Conservation (phyloP, 768 basidiomycete genomes). For the Suillus subalutaceus region DNA sequence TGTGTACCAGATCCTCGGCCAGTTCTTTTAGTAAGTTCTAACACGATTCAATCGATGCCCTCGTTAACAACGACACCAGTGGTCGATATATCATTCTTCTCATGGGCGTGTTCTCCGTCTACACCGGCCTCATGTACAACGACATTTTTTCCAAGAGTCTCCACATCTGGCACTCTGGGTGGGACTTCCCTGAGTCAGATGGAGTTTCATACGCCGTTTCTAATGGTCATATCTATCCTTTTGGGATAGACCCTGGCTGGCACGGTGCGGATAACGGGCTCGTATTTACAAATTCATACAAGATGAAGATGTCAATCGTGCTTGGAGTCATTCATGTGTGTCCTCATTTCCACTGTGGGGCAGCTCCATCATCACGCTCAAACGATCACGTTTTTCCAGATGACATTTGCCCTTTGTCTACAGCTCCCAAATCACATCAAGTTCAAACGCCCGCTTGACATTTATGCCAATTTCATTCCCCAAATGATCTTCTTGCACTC, state of each 20-base stretch:
- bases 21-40: conserved; percentile 86
- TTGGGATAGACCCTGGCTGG: conserved; percentile 96
- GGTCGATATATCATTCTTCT: conserved; percentile 98
- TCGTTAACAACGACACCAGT: conserved; percentile 44
- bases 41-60: conserved; percentile 11
- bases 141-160: conserved; percentile 96
- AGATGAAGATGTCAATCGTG: conserved; percentile 99
- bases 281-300: conserved; percentile 97
- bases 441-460: conserved; percentile 85
- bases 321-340: conserved; percentile 94
- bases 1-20: conserved; percentile 67
- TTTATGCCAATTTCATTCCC: conserved; percentile 95
- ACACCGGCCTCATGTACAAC: conserved; percentile 98
- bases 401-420: conserved; percentile 97
- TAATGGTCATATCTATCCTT: conserved; percentile 81
- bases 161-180: conserved; percentile 85
- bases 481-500: conserved; percentile 97
- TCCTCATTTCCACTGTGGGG: conserved; percentile 16
- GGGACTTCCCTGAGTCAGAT: conserved; percentile 64
- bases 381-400: conserved; percentile 52
- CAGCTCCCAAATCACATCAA: conserved; percentile 95
- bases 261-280: conserved; percentile 90
- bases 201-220: conserved; percentile 51
- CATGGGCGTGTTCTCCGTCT: conserved; percentile 97
- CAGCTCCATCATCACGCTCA: background rate